Evolutionary conservation across 2,329 filamentous ascomycete species (phyloP).

Genomic region (Penicillium sp.): DNA sequence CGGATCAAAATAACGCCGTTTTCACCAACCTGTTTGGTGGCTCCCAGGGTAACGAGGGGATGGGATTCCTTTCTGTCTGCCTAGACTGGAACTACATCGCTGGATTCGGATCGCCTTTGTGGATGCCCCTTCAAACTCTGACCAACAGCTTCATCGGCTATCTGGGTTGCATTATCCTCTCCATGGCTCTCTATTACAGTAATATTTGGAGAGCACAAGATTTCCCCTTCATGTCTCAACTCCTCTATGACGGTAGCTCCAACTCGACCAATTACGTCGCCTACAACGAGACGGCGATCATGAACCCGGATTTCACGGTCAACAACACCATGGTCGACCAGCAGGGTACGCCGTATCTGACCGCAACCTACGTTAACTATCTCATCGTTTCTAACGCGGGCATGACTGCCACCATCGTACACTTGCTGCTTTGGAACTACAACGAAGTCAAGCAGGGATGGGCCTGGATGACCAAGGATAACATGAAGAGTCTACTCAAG

Average conservation of each 20-base stretch:
- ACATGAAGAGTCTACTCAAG: constrained; percentile 10
- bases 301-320: constrained; percentile 38
- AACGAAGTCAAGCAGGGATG: background rate
- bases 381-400: constrained; percentile 44
- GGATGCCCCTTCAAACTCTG: constrained; percentile 35
- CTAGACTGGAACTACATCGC: constrained; percentile 45
- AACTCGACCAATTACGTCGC: constrained; percentile 31
- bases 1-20: constrained; percentile 37
- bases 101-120: constrained; percentile 30
- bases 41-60: constrained; percentile 42
- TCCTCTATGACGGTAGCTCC: constrained; percentile 36
- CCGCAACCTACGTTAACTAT: constrained; percentile 37
- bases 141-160: constrained; percentile 39
- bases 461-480: constrained; percentile 33
- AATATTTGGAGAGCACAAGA: constrained; percentile 36
- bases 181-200: constrained; percentile 39
- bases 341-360: constrained; percentile 40
- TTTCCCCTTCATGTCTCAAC: constrained; percentile 42
- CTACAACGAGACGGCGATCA: constrained; percentile 42
- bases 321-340: constrained; percentile 29
- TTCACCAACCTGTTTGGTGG: constrained; percentile 50
- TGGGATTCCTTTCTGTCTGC: constrained; percentile 29
- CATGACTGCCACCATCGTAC: constrained; percentile 43
- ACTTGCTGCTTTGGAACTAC: constrained; percentile 39
- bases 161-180: constrained; percentile 33